These are phyloP conservation scores for Boletus subparvulus DNA, from an alignment of 768 basidiomycete genomes.

Conservation along the genomic window DNA sequence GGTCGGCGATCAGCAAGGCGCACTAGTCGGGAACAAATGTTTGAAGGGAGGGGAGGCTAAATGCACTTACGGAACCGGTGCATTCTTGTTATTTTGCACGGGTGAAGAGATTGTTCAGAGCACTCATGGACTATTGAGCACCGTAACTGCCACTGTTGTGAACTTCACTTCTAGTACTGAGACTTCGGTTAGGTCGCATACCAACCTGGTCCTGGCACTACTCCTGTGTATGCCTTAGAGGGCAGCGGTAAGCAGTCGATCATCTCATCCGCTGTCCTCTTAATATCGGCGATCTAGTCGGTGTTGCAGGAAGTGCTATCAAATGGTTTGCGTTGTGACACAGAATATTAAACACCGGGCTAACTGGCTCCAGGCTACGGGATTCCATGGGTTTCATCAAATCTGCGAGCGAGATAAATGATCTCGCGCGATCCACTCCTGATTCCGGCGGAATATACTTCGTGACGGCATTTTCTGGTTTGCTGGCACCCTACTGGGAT, in stretches of 20 bases:
- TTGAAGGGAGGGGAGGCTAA: constrained; percentile 89
- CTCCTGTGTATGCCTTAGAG: constrained; percentile 91
- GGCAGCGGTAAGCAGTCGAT: constrained; percentile 72
- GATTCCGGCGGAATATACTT: constrained; percentile 92
- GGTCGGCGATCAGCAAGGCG: constrained; percentile 98
- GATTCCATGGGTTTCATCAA: constrained; percentile 86
- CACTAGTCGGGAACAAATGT: constrained; percentile 95
- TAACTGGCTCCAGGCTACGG: constrained; percentile 56
- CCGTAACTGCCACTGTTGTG: constrained; percentile 45
- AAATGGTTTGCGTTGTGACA: constrained; percentile 60
- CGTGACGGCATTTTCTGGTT: constrained; percentile 93
- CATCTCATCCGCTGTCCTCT: not conserved
- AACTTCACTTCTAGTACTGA: not conserved
- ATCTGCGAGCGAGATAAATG: constrained; percentile 81
- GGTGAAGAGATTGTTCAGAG: constrained; percentile 85
- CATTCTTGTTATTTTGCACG: constrained; percentile 94
- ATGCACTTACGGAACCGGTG: constrained; percentile 97
- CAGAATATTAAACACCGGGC: not conserved
- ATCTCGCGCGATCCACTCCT: constrained; percentile 70
- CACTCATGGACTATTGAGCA: constrained; percentile 83
- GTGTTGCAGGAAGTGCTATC: constrained; percentile 92
- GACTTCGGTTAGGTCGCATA: constrained; percentile 68
- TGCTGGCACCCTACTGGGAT: constrained; percentile 98
- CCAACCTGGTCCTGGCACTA: constrained; percentile 73
- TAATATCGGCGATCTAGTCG: constrained; percentile 47